Conservation (phyloP, 2,329 filamentous ascomycete species). For the Knufia petricola region DNA sequence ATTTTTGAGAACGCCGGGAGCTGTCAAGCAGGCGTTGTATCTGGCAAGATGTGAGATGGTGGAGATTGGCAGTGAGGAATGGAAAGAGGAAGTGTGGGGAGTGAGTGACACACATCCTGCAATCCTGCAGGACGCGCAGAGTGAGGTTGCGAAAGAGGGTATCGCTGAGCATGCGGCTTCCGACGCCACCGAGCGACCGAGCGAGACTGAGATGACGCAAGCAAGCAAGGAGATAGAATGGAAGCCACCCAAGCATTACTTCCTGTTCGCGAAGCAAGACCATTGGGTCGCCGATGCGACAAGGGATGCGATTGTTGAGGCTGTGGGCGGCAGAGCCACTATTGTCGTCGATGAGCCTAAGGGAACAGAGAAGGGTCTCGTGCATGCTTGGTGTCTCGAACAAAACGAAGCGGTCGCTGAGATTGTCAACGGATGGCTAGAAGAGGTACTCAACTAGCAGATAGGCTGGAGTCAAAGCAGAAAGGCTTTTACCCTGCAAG, state of each 20-base stretch:
- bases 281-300: slow-evolving; percentile 54
- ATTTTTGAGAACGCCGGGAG: slow-evolving; percentile 41
- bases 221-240: not conserved
- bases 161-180: too few species aligned
- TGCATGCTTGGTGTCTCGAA: slow-evolving; percentile 51
- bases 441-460: slow-evolving; percentile 36
- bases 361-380: slow-evolving; percentile 35
- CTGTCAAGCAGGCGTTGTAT: slow-evolving; percentile 47
- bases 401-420: slow-evolving; percentile 42
- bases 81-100: slow-evolving; percentile 53
- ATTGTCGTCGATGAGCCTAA: slow-evolving; percentile 44
- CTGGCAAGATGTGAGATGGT: slow-evolving; percentile 51
- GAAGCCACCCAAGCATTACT: slow-evolving; percentile 39
- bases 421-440: slow-evolving; percentile 41
- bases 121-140: too few species aligned
- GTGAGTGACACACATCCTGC: slow-evolving; percentile 29
- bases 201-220: not conserved
- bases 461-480: too few species aligned
- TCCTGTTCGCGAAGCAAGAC: slow-evolving; percentile 51
- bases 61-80: slow-evolving; percentile 47
- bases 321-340: slow-evolving; percentile 22
- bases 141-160: too few species aligned
- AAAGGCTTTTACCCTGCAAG: too few species aligned
- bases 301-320: slow-evolving; percentile 44
- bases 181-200: not conserved